Conservation (phyloP, 306 rosid genomes). For the Fragaria iinumae region DNA sequence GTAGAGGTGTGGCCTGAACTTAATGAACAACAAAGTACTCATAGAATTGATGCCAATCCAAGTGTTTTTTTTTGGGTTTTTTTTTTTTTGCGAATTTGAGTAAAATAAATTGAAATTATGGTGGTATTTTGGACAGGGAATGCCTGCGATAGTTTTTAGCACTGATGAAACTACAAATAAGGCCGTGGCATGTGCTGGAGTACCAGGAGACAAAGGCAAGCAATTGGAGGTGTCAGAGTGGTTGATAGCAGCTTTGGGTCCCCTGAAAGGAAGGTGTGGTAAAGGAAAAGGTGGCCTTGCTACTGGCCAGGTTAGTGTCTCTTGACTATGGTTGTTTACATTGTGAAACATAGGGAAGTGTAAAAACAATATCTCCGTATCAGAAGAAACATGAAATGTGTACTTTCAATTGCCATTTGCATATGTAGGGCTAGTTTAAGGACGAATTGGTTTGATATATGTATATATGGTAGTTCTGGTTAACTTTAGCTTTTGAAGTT, state of each 20-base stretch:
- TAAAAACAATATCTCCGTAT: neutral
- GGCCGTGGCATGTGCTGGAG: slow-evolving; percentile 96
- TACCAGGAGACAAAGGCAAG: slow-evolving; percentile 59
- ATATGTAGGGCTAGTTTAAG: neutral
- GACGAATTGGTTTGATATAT: neutral
- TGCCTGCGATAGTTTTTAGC: slow-evolving; percentile 91
- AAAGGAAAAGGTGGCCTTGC: slow-evolving; percentile 97
- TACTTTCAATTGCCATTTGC: neutral
- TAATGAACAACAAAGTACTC: neutral
- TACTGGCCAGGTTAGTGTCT: slow-evolving; percentile 83
- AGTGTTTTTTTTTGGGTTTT: neutral
- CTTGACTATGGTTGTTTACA: neutral
- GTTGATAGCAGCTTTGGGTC: slow-evolving; percentile 75
- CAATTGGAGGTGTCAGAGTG: slow-evolving; percentile 82
- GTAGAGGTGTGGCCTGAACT: neutral
- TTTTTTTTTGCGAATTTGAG: slow-evolving; percentile 5
- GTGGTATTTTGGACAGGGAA: slow-evolving; percentile 56
- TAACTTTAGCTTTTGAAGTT: neutral
- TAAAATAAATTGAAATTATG: slow-evolving; percentile 22
- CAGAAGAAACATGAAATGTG: neutral
- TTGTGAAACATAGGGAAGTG: neutral
- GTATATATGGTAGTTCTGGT: neutral
- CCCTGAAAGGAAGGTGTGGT: slow-evolving; percentile 85
- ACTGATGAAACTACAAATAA: slow-evolving; percentile 75
- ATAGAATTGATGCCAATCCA: neutral